phyloP scores from a whole-genome alignment of 1,284 basidiomycete species.

The Trichosporon sp. region DNA sequence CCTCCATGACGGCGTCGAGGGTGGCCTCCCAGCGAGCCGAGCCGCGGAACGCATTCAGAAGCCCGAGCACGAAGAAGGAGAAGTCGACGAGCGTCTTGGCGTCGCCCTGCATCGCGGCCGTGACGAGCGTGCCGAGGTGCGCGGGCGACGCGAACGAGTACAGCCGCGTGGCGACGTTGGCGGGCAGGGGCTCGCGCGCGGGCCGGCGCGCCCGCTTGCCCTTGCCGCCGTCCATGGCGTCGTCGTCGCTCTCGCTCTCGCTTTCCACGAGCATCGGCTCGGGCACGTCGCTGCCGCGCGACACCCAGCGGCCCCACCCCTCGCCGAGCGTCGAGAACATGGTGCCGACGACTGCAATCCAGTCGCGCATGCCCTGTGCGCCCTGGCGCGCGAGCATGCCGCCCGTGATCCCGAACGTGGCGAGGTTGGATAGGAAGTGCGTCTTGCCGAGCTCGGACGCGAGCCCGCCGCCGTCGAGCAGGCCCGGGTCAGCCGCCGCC shows the following conservation, averaged over 20 bases:
- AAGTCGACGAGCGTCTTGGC: conserved; percentile 28
- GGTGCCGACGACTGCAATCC: conserved; percentile 38
- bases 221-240: conserved; percentile 16
- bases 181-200: conserved; percentile 18
- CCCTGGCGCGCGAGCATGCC: conserved; percentile 37
- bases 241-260: conserved; percentile 25
- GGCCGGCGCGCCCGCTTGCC: neutral
- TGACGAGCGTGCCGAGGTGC: conserved; percentile 27
- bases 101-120: conserved; percentile 9
- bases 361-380: conserved; percentile 24
- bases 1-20: conserved; percentile 47
- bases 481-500: conserved; percentile 21
- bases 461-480: conserved; percentile 30
- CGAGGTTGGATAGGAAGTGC: conserved; percentile 47
- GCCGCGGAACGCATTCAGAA: conserved; percentile 53
- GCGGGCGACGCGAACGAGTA: conserved; percentile 30
- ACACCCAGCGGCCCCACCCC: conserved; percentile 45
- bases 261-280: neutral
- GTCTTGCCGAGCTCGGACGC: conserved; percentile 40
- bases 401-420: conserved; percentile 46
- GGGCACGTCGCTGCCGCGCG: conserved; percentile 17
- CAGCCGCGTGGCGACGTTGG: conserved; percentile 32
- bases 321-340: conserved; percentile 32
- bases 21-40: conserved; percentile 56
- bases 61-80: conserved; percentile 40